A percentile compares a stretch with the other conserved stretches of the same genome.
These are phyloP conservation scores for Beauveria varroae DNA, from an alignment of 2,329 filamentous ascomycete species.

Conservation along the genomic window DNA sequence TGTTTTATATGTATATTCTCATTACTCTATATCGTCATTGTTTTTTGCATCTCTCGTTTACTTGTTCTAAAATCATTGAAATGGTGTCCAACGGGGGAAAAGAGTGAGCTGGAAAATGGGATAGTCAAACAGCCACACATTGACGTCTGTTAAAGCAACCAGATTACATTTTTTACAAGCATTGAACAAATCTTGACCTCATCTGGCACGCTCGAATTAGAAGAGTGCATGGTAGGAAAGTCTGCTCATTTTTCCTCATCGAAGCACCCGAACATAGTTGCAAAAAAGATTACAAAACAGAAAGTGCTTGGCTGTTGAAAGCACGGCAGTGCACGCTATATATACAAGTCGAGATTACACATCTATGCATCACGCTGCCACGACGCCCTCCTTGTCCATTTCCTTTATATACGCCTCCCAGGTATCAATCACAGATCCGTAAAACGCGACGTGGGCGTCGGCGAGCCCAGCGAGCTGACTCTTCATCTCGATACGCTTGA, in stretches of 20 bases:
- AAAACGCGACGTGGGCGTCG: constrained; percentile 81
- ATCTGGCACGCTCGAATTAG: too few relatives aligned
- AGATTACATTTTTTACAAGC: background rate
- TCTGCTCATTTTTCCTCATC: background rate
- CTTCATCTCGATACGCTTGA: constrained; percentile 90
- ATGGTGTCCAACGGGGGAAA: too few relatives aligned
- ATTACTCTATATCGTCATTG: constrained; percentile 1
- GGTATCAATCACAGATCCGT: constrained; percentile 66
- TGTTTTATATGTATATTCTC: background rate
- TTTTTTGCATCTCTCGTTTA: background rate
- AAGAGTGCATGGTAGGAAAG: background rate
- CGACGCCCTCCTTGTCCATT: constrained; percentile 62
- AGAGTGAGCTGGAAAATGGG: too few relatives aligned
- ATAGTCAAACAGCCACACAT: too few relatives aligned
- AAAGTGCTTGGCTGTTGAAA: too few relatives aligned
- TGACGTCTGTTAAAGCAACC: too few relatives aligned
- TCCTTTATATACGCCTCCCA: constrained; percentile 90
- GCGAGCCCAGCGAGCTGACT: constrained; percentile 76
- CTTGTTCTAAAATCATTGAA: background rate
- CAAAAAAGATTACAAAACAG: background rate
- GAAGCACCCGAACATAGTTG: background rate
- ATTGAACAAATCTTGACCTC: too few relatives aligned
- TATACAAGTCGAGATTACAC: background rate
- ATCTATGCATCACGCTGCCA: constrained; percentile 10
- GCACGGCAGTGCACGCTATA: background rate